Base-by-base conservation (phyloP, 179 eudicot genomes). In the Heliamphora pulchella region DNA sequence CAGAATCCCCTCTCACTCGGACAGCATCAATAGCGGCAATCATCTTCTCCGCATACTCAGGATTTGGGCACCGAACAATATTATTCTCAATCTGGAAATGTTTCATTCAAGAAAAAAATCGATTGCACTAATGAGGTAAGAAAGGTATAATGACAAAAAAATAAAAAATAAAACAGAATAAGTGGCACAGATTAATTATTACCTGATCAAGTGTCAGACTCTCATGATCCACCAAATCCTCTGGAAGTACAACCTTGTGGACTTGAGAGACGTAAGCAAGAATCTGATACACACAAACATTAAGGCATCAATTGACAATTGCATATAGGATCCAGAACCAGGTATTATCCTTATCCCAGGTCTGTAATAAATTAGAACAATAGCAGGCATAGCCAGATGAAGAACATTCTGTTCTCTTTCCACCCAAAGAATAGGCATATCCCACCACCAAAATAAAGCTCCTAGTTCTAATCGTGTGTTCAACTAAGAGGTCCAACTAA, bases 211-310 rank as follows among this genome's bases (percentile, higher is more conserved):
- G 93, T 54, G 94, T 87, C 86, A 96, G 77, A 41, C 88, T 88
- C 62, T 96, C 92, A 82, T 91, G 85, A 88, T 93, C 84, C 31
- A 96, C 87, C 84, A 90, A 81, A 69, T 83, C 91, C 72, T 90
- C 98, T 57, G 98, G 98, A 80, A 96, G 91, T 80, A 88, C 87
- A 86, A 96, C 92, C 71, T 92, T 83, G 90, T 96, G 96, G 55
- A 83, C 99, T 91, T 96, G 99, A 77, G 99, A 96, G 61, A 93
- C 99, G 81, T 89, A 96, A 72, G 97, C 99, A 84, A 96, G 86
- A 80, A 96, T 87, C 99, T 96, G 90, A 82, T 50, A 77, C 75
- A 77, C 75, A 77, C 48, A 74, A 67, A 53, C 4, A 57, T 7
- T 44, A 47, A n/a, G 46, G 43, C 71, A 44, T 75, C 67, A 59